Evolutionary conservation across 2,329 filamentous ascomycete genomes (phyloP).

Genomic region (Xylaria sp.): DNA sequence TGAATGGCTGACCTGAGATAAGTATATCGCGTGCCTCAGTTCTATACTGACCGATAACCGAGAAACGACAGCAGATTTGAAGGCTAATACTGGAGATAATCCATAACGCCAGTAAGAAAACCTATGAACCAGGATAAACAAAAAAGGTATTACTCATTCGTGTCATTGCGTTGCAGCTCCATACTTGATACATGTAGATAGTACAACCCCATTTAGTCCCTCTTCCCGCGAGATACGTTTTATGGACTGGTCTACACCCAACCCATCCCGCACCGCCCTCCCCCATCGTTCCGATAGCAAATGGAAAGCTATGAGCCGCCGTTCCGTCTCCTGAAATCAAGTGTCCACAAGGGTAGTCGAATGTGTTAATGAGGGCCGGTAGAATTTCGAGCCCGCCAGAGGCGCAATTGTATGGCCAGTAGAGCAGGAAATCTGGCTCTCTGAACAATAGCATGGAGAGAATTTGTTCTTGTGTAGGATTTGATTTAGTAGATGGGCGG

Average conservation of each 20-base stretch:
- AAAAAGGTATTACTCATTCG: constrained; percentile 27
- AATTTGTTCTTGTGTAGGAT: not conserved
- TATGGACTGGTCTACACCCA: constrained; percentile 11
- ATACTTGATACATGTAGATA: constrained; percentile 32
- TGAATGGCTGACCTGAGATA: not conserved
- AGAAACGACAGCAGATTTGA: not conserved
- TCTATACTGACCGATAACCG: not conserved
- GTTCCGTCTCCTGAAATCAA: not conserved
- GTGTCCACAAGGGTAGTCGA: not conserved
- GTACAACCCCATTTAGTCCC: constrained; percentile 25
- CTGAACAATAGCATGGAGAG: not conserved
- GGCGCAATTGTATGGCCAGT: not conserved
- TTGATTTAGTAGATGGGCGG: not conserved
- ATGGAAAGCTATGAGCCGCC: not conserved
- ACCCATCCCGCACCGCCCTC: not conserved
- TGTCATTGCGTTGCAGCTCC: constrained; percentile 17
- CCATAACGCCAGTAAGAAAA: not conserved
- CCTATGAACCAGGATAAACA: not conserved
- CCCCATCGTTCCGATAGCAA: not conserved
- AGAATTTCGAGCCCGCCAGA: not conserved
- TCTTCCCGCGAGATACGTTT: constrained; percentile 14
- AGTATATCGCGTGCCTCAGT: not conserved
- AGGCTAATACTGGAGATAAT: not conserved
- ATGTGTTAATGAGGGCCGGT: not conserved
- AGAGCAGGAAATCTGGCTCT: not conserved